Base-by-base conservation (phyloP, 805 yeast species). In the Millerozyma miso region DNA sequence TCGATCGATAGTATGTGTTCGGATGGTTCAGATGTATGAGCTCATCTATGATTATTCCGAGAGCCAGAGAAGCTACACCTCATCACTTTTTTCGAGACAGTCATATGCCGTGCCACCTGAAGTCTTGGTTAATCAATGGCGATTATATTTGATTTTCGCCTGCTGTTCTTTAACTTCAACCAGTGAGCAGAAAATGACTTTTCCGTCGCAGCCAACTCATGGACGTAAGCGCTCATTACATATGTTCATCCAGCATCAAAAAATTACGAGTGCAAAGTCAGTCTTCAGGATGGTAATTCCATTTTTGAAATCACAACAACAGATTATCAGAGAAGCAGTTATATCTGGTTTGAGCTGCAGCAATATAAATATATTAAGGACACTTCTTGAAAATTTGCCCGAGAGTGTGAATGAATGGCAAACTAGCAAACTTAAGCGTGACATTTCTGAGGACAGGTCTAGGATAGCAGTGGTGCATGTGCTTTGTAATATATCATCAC, bases 151-250 rank as follows among this genome's bases (percentile, higher is more conserved):
- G 54, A 85, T 91, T 36, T 93, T 89, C 44, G 97, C 96, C 0
- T 91, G 98, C 55, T 81, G 91, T 15, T 88, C 97, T 0, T 64
- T 93, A 48, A 93, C 99, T 0, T 79, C 95, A 0, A 89, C 97
- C 0, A 85, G 79, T 47, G 96, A 89, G 44, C 97, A 89, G 56
- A 80, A 85, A 51, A 63, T 88, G 3, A 67, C 76, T 17, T 68
- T 76, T 31, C 79, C 80, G 0, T 54, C 65, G 7, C 69, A 68
- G 8, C 74, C 76, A 37, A 70, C 78, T 4, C 95, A 86, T 53
- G 81, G 83, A 0, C 70, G 93, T 45, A 89, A 88, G 54, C 83
- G 77, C 53, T 82, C 91, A 1, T 81, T 85, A 52, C 96, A 86
- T 47, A 74, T 85, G 52, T 78, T 85, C 53, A 87, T 88, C 31